Percentiles rank a stretch among this genome's conserved stretches.
These are phyloP conservation scores for Ensete ventricosum DNA, from an alignment of 176 grass and related monocot genomes.

Conservation along the genomic window DNA sequence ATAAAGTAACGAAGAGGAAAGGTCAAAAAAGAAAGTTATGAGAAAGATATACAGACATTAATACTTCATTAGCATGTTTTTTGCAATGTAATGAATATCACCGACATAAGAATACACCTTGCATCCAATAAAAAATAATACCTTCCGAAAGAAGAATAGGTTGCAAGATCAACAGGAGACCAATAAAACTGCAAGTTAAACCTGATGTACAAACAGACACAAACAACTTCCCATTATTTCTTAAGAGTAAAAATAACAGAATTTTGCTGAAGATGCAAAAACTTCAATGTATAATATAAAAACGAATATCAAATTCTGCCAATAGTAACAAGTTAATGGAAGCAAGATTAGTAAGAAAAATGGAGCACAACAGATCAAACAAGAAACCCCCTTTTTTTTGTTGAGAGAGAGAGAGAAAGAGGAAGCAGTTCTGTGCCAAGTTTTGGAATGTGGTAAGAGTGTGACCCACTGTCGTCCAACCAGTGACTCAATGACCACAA, in stretches of 20 bases:
- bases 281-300: neutral
- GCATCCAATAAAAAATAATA: neutral
- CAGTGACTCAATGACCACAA: too few relatives aligned
- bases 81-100: neutral
- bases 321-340: too few relatives aligned
- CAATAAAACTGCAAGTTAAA: slow-evolving; percentile 15
- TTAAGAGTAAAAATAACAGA: neutral
- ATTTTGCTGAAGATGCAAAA: neutral
- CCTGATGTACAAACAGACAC: slow-evolving; percentile 7
- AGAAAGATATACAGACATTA: neutral
- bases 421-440: too few relatives aligned
- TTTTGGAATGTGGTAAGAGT: too few relatives aligned
- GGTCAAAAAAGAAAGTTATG: neutral
- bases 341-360: neutral
- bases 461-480: too few relatives aligned
- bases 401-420: too few relatives aligned
- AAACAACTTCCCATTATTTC: neutral
- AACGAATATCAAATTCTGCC: neutral
- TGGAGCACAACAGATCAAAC: neutral
- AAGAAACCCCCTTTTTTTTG: neutral
- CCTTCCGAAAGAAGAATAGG: slow-evolving; percentile 9
- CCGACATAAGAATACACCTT: neutral
- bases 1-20: neutral
- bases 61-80: neutral
- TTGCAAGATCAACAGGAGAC: slow-evolving; percentile 10